Evolutionary conservation across 148 eudicot genomes (phyloP).

Genomic region (Rhododendron henanense): DNA sequence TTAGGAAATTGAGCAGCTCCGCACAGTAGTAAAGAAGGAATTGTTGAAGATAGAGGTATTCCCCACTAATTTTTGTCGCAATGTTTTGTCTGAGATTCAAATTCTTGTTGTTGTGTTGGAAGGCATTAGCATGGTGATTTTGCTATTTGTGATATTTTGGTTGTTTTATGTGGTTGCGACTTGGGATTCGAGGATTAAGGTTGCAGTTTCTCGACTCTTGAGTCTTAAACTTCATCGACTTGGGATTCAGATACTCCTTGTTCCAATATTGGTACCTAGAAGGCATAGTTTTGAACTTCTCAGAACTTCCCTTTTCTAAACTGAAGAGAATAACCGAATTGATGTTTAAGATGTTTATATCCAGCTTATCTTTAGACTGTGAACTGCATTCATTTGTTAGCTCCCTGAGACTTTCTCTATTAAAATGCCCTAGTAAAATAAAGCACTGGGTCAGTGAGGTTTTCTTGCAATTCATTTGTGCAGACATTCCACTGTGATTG

Average conservation of each 20-base stretch:
- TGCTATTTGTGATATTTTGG: neutral
- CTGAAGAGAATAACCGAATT: neutral
- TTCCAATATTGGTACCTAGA: neutral
- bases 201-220: neutral
- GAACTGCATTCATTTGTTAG: neutral
- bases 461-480: neutral
- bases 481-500: neutral
- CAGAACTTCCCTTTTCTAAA: neutral
- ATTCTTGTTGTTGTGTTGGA: neutral
- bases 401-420: neutral
- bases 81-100: neutral
- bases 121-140: neutral
- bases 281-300: neutral
- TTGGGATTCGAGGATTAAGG: neutral
- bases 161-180: neutral
- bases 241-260: neutral
- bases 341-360: neutral
- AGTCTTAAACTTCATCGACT: neutral
- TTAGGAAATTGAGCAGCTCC: conserved; percentile 84
- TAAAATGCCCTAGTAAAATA: neutral
- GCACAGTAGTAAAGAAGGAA: conserved; percentile 64
- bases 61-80: neutral
- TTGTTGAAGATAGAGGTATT: conserved; percentile 70
- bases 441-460: neutral
- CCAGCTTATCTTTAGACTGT: neutral